Evolutionary conservation across 2,329 filamentous ascomycete species (phyloP).

Genomic region (Beauveria rudraprayagi): DNA sequence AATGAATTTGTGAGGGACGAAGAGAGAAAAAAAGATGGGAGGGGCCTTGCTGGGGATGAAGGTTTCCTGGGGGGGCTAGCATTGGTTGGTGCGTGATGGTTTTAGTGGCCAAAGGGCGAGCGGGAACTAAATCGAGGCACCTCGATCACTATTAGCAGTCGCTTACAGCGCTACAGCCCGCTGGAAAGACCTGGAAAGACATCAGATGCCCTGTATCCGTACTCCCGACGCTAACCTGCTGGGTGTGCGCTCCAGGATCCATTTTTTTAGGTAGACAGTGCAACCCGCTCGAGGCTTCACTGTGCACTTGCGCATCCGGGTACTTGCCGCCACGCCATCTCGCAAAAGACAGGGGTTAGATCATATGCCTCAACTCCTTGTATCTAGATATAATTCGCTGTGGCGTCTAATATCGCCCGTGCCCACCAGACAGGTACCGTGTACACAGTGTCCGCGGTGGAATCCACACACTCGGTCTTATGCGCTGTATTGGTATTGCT

Average conservation of each 20-base stretch:
- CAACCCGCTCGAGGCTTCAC: not conserved
- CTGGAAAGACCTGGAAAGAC: not conserved
- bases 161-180: not conserved
- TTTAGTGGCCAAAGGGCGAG: not conserved
- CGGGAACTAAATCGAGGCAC: not conserved
- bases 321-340: constrained; percentile 2
- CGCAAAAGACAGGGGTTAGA: not conserved
- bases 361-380: constrained; percentile 1
- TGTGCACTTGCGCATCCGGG: not conserved
- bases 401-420: constrained; percentile 8
- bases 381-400: not conserved
- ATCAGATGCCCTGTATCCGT: not conserved
- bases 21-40: constrained; percentile 6
- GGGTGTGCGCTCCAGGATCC: not conserved
- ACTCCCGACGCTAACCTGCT: not conserved
- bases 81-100: not conserved
- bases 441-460: constrained; percentile 10
- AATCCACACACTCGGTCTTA: not conserved
- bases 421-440: constrained; percentile 4
- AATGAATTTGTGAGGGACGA: constrained; percentile 11
- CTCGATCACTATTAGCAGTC: not conserved
- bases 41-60: not conserved
- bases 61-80: not conserved
- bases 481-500: not conserved
- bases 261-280: not conserved